Evolutionary conservation across 768 basidiomycete species (phyloP).

Genomic region (Xerocomus spinulosus): DNA sequence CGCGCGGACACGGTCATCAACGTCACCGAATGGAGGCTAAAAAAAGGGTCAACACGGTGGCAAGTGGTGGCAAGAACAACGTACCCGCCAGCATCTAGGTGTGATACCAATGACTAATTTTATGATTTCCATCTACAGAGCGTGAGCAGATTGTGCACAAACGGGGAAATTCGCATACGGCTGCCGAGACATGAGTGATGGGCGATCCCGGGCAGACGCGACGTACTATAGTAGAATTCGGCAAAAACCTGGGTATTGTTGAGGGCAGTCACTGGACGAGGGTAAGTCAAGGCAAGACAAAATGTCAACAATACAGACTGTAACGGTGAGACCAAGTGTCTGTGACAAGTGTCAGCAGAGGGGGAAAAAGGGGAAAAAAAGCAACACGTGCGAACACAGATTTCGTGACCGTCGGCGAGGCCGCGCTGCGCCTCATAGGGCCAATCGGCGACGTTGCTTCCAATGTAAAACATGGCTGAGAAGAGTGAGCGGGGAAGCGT

Average conservation of each 20-base stretch:
- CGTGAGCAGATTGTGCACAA: not conserved
- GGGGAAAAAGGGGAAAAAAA: not conserved
- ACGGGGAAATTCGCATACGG: constrained; percentile 14
- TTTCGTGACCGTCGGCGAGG: constrained; percentile 53
- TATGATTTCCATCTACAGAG: constrained; percentile 43
- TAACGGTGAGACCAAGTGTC: constrained; percentile 38
- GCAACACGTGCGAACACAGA: constrained; percentile 52
- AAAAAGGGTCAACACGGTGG: not conserved
- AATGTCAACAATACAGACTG: constrained; percentile 33
- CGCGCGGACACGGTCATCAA: constrained; percentile 72
- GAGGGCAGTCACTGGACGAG: constrained; percentile 48
- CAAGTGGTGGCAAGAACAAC: constrained; percentile 17
- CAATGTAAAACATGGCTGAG: constrained; percentile 58
- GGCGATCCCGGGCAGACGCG: not conserved
- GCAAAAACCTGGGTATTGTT: constrained; percentile 66
- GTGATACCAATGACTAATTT: constrained; percentile 54
- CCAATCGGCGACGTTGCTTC: constrained; percentile 54
- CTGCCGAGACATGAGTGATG: constrained; percentile 13
- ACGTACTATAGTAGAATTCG: constrained; percentile 70
- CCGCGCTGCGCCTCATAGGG: constrained; percentile 53
- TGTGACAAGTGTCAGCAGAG: not conserved
- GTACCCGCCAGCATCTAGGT: constrained; percentile 56
- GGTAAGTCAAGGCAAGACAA: not conserved
- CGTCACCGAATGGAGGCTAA: constrained; percentile 61
- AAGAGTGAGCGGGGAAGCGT: not conserved